phyloP scores from a whole-genome alignment of 1,139 yeast species.

The Saccharomyces hybrid region DNA sequence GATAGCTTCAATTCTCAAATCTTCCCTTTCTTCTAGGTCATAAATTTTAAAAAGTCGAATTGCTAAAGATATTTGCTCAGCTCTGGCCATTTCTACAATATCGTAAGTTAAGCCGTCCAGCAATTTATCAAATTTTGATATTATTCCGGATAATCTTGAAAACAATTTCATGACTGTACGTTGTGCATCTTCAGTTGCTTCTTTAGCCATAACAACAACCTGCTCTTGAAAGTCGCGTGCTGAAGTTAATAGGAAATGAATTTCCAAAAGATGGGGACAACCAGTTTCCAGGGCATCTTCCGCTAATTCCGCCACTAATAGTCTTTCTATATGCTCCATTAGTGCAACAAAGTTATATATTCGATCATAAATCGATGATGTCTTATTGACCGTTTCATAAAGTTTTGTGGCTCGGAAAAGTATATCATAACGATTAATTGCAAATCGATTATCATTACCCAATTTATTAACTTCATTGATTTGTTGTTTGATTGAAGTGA shows the following conservation, averaged over 20 bases:
- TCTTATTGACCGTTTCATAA: slow-evolving; percentile 65
- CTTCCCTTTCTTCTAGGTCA: slow-evolving; percentile 75
- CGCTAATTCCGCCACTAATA: slow-evolving; percentile 50
- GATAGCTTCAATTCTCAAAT: slow-evolving; percentile 50
- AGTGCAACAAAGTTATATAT: slow-evolving; percentile 50
- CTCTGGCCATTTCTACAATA: slow-evolving; percentile 61
- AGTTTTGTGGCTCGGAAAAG: slow-evolving; percentile 56
- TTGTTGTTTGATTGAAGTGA: slow-evolving; percentile 45
- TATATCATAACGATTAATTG: slow-evolving; percentile 49
- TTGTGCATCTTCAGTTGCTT: slow-evolving; percentile 60
- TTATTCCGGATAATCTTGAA: slow-evolving; percentile 37
- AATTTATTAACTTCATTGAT: slow-evolving; percentile 53
- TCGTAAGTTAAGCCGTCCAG: slow-evolving; percentile 53
- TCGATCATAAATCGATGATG: slow-evolving; percentile 55
- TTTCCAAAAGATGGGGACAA: slow-evolving; percentile 51
- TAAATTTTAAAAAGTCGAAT: slow-evolving; percentile 68
- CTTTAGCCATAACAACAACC: slow-evolving; percentile 45
- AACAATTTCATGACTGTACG: slow-evolving; percentile 59
- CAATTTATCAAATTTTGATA: slow-evolving; percentile 59
- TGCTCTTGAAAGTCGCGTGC: slow-evolving; percentile 76
- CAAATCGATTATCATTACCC: slow-evolving; percentile 45
- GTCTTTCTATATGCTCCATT: slow-evolving; percentile 41
- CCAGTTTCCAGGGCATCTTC: slow-evolving; percentile 46
- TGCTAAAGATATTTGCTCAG: slow-evolving; percentile 58
- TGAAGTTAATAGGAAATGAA: slow-evolving; percentile 63